phyloP scores from a whole-genome alignment of 495 filamentous ascomycete species.

The Diplogelasinospora grovesii region DNA sequence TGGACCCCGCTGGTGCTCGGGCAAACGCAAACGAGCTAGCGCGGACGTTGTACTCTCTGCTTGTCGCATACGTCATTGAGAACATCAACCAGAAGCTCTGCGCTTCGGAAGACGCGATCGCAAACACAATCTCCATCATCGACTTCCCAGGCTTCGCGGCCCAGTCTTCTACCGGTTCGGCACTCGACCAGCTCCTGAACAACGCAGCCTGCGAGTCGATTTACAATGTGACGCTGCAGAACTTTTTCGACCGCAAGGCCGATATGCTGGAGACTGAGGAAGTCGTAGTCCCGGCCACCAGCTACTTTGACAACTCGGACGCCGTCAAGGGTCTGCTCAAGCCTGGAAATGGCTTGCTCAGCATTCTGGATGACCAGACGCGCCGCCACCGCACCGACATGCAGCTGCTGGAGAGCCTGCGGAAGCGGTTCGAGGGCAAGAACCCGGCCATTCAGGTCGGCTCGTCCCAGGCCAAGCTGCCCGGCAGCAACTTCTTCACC shows the following conservation, averaged over 20 bases:
- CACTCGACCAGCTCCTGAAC: constrained; percentile 86
- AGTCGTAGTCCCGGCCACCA: constrained; percentile 78
- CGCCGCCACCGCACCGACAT: constrained; percentile 78
- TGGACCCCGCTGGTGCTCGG: constrained; percentile 84
- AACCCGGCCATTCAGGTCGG: constrained; percentile 81
- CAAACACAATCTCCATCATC: constrained; percentile 88
- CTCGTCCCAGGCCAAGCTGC: constrained; percentile 56
- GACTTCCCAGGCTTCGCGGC: constrained; percentile 96
- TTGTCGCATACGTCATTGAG: constrained; percentile 90
- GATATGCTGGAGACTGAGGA: constrained; percentile 91
- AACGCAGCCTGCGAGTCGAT: constrained; percentile 88
- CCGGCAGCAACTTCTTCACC: constrained; percentile 77
- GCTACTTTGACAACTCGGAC: constrained; percentile 96
- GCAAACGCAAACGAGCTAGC: constrained; percentile 91
- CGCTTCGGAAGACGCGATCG: constrained; percentile 78
- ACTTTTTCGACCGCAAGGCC: constrained; percentile 89
- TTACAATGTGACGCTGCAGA: constrained; percentile 88
- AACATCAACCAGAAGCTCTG: constrained; percentile 85
- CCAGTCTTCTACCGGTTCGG: constrained; percentile 70
- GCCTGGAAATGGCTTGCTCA: constrained; percentile 82
- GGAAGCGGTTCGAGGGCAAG: constrained; percentile 88
- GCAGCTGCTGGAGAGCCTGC: constrained; percentile 83
- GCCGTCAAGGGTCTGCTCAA: constrained; percentile 87
- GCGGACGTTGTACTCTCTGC: constrained; percentile 86
- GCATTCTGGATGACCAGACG: constrained; percentile 93